Base-by-base conservation (phyloP, 2,329 filamentous ascomycete genomes). In the Pseudocercospora fuligena region DNA sequence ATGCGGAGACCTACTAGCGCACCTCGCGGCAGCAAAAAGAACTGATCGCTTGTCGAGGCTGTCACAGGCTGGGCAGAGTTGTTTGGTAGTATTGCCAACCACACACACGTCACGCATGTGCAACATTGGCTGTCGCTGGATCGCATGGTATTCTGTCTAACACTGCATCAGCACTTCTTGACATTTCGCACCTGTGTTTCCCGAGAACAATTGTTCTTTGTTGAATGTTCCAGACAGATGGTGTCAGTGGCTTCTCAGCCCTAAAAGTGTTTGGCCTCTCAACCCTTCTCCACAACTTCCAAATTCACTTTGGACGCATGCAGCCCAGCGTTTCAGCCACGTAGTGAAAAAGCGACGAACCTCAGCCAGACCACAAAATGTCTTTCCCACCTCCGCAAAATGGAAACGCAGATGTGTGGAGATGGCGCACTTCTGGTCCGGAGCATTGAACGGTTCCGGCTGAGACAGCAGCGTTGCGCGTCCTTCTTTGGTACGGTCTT, bases 211-310 rank as follows among this genome's bases (percentile, higher is more conserved):
- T 21, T 51, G 47, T 54, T 29, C 49, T 29, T 54, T 54, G 19
- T 54, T 54, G 5, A 6, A 23, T 54, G 23, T 54, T 25, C 49
- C 14, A 25, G 14, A 21, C 23, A 54, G 25, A 54, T 29, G 49
- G 19, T 54, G 25, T 54, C 23, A 54, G 49, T 54, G 49, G 49
- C 49, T 54, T 16, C 49, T 54, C 49, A 54, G 49, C 49, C 49
- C 49, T 54, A 54, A 29, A 16, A 25, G 9, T 16, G 1, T 27
- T 27, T 16, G 23, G 25, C 49, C 46, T 33, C 9, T 21, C 46
- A 49, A 49, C 46, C 5, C 7, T 29, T 54, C 49, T 29, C 49
- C 19, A 29, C 49, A 54, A 23, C n/a, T 49, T 49, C 46, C 5
- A 11, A 36, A 36, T 36, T 36, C 33, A 21, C 25, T 29, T 54